Evolutionary conservation across 1,284 basidiomycete genomes (phyloP).

Genomic region (Marasmius fiardii): DNA sequence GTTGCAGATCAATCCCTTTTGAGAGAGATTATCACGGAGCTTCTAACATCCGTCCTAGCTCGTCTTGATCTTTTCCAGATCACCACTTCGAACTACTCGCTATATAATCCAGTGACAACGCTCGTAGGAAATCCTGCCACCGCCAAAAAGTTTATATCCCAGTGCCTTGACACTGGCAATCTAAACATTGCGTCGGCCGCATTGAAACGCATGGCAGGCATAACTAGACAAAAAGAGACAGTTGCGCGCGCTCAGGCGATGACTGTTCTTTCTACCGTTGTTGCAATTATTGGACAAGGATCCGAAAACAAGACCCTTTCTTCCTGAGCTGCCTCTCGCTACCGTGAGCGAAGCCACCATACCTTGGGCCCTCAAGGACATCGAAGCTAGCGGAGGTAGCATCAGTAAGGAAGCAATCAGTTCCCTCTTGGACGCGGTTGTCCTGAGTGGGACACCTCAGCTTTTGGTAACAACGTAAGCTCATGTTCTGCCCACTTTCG

Average conservation of each 20-base stretch:
- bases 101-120: neutral
- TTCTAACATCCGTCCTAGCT: neutral
- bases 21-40: neutral
- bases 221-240: neutral
- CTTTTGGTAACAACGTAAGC: neutral
- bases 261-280: neutral
- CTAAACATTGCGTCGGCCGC: neutral
- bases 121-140: neutral
- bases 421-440: neutral
- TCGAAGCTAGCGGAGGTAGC: neutral
- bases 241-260: neutral
- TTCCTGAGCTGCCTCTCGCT: neutral
- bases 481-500: too few relatives aligned
- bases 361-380: neutral
- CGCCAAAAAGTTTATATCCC: neutral
- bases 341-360: neutral
- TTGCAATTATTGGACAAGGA: neutral
- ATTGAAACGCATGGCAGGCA: neutral
- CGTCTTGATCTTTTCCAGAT: neutral
- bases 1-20: neutral
- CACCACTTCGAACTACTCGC: neutral
- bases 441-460: neutral
- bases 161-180: neutral
- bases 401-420: neutral
- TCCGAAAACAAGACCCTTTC: neutral